Conservation (phyloP, 1,284 basidiomycete species). For the Ustilago loliicola region DNA sequence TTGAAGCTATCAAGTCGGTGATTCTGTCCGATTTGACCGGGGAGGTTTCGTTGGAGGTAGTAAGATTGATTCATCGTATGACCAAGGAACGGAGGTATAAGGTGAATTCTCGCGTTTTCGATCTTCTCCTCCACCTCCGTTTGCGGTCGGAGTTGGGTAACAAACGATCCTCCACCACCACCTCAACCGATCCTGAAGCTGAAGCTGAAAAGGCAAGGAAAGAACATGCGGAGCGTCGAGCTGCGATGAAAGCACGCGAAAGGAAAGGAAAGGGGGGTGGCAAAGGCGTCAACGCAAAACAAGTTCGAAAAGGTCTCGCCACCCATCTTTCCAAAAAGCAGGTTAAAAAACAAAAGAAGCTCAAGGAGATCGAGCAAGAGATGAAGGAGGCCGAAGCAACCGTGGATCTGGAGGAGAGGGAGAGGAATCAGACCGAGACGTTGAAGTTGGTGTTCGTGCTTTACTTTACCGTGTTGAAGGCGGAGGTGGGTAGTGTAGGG, state of each 20-base stretch:
- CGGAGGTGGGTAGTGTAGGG: slow-evolving; percentile 75
- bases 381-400: slow-evolving; percentile 82
- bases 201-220: slow-evolving; percentile 75
- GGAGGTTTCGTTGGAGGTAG: slow-evolving; percentile 84
- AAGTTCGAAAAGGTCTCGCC: slow-evolving; percentile 64
- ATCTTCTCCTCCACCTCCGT: slow-evolving; percentile 86
- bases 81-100: slow-evolving; percentile 92
- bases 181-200: slow-evolving; percentile 72
- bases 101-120: slow-evolving; percentile 88
- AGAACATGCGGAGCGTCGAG: slow-evolving; percentile 62
- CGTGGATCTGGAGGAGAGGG: slow-evolving; percentile 91
- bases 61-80: slow-evolving; percentile 93
- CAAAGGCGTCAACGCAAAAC: slow-evolving; percentile 45
- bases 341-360: slow-evolving; percentile 62
- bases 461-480: slow-evolving; percentile 96
- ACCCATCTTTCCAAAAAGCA: slow-evolving; percentile 66
- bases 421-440: slow-evolving; percentile 93
- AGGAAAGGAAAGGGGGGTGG: slow-evolving; percentile 70
- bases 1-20: slow-evolving; percentile 82
- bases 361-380: slow-evolving; percentile 64
- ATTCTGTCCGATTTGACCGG: slow-evolving; percentile 86
- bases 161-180: slow-evolving; percentile 79
- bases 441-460: slow-evolving; percentile 97
- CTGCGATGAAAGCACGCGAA: slow-evolving; percentile 61
- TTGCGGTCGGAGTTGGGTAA: slow-evolving; percentile 85